A percentile compares a stretch with the other conserved stretches of the same genome.
Evolutionary conservation across 1,139 yeast species (phyloP).

Genomic region (Geotrichum cucujoidarum): DNA sequence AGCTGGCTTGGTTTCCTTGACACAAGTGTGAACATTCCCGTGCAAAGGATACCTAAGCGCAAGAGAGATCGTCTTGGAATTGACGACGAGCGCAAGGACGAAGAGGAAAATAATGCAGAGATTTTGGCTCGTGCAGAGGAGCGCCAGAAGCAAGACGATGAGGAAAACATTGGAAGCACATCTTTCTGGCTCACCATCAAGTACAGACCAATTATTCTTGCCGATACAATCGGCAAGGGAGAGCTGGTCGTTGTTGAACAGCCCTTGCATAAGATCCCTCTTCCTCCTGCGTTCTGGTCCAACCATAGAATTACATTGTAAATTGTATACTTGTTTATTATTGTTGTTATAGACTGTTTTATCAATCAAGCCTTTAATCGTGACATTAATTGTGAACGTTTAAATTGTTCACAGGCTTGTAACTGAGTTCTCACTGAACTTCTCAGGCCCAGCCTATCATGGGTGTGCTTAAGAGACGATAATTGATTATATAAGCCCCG

Average conservation of each 20-base stretch:
- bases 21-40: slow-evolving; percentile 55
- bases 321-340: slow-evolving; percentile 11
- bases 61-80: slow-evolving; percentile 58
- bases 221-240: slow-evolving; percentile 50
- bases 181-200: slow-evolving; percentile 75
- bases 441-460: too few relatives aligned
- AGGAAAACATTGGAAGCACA: slow-evolving; percentile 27
- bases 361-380: too few relatives aligned
- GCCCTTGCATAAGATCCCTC: slow-evolving; percentile 58
- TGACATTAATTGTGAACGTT: too few relatives aligned
- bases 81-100: slow-evolving; percentile 21
- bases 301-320: slow-evolving; percentile 56
- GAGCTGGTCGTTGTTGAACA: slow-evolving; percentile 75
- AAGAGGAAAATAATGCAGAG: slow-evolving; percentile 3
- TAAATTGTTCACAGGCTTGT: too few relatives aligned
- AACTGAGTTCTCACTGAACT: too few relatives aligned
- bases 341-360: too few relatives aligned
- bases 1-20: slow-evolving; percentile 78
- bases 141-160: slow-evolving; percentile 27
- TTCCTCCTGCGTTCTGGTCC: slow-evolving; percentile 71
- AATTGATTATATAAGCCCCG: too few relatives aligned
- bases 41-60: slow-evolving; percentile 38
- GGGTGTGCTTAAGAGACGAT: too few relatives aligned
- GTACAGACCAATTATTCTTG: slow-evolving; percentile 68
- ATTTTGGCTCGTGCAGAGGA: slow-evolving; percentile 15